Evolutionary conservation across 345 rosid genomes (phyloP).

Genomic region (Salix dunnii): DNA sequence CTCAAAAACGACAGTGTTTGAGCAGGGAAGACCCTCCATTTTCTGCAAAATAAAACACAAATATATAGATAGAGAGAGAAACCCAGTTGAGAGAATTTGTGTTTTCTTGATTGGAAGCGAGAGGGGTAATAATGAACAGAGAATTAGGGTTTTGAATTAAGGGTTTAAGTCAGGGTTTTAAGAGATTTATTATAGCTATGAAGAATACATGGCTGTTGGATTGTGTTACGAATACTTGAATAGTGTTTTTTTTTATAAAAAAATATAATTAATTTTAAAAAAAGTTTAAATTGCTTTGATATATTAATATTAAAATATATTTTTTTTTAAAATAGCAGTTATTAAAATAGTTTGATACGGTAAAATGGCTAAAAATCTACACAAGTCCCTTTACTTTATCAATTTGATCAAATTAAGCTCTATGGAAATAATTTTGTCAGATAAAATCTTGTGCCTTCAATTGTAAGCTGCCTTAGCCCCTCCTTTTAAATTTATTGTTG

Average conservation of each 20-base stretch:
- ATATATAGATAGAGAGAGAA: background rate
- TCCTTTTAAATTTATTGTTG: too few relatives aligned
- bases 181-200: background rate
- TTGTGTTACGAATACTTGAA: too few relatives aligned
- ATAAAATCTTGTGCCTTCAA: too few relatives aligned
- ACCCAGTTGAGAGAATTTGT: background rate
- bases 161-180: constrained; percentile 36
- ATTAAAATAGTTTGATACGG: background rate
- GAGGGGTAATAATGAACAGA: background rate
- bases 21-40: constrained; percentile 19
- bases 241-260: too few relatives aligned
- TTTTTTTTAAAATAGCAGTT: too few relatives aligned
- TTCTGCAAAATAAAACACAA: background rate
- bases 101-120: background rate
- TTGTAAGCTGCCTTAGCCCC: too few relatives aligned
- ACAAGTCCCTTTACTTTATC: too few relatives aligned
- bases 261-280: too few relatives aligned
- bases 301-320: too few relatives aligned
- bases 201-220: background rate
- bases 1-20: constrained; percentile 19
- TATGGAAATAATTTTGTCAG: too few relatives aligned
- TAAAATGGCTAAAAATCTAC: background rate
- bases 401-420: too few relatives aligned
- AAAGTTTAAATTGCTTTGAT: too few relatives aligned
- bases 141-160: constrained; percentile 25